A percentile compares a stretch with the other conserved stretches of the same genome.
These are phyloP conservation scores for Candida oleophila DNA, from an alignment of 805 yeast genomes.

Conservation along the genomic window DNA sequence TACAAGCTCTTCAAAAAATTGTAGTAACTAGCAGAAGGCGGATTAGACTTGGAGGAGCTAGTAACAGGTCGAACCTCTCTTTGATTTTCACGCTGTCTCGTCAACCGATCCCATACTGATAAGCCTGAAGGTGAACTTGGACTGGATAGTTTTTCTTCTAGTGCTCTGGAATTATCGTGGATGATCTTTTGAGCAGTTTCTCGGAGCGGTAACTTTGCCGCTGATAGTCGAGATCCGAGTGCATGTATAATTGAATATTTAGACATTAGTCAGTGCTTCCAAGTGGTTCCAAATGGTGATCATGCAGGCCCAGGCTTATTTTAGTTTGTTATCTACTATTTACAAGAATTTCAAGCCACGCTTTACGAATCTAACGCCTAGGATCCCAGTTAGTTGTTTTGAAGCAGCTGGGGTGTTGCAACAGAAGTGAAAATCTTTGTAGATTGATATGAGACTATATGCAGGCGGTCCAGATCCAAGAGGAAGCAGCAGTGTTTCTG, in stretches of 20 bases:
- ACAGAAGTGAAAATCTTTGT: background rate
- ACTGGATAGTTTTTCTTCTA: background rate
- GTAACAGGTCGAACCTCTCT: background rate
- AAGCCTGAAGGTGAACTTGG: background rate
- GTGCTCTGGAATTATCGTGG: background rate
- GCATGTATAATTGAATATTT: background rate
- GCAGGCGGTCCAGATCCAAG: no score
- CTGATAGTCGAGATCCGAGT: background rate
- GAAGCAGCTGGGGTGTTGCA: background rate
- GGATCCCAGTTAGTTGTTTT: background rate
- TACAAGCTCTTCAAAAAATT: background rate
- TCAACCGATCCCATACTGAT: background rate
- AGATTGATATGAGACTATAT: background rate
- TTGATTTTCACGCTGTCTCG: background rate
- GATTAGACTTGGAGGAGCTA: background rate
- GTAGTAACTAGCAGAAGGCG: slow-evolving; percentile 2
- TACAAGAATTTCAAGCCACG: background rate
- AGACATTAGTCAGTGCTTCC: background rate
- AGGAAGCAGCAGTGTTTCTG: no score
- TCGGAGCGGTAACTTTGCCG: slow-evolving; percentile 1
- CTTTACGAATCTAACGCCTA: background rate
- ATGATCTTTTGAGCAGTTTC: slow-evolving; percentile 4
- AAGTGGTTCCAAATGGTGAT: no score
- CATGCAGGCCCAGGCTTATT: no score
- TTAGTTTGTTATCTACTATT: background rate